Base-by-base conservation (phyloP, 768 basidiomycete species). In the Mrakia frigida region DNA sequence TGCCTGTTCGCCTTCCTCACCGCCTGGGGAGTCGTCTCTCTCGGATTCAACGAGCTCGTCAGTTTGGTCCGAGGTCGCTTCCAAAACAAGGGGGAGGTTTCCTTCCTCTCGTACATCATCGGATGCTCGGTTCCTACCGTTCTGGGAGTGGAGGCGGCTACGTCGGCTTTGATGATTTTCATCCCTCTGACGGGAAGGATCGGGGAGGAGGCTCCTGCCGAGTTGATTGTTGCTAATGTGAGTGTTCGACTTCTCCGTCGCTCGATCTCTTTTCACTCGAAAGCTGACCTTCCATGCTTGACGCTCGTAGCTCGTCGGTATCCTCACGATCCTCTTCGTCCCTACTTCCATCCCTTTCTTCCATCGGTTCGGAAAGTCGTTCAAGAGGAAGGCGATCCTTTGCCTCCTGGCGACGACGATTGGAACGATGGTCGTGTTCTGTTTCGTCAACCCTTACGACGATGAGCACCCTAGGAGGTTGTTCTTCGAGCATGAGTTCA, bases 101-200 rank as follows among this genome's bases (percentile, higher is more conserved):
- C 43, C 35, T 35, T 77, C 31, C 70, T 77, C n/a, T 28, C 70
- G 21, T 63, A n/a, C 61, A 6, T 50, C 53, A 23, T 35, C 52
- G 33, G n/a, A 6, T 53, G 25, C 56, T 52, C 37, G 53, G 39
- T 74, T 13, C 77, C 77, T 18, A 53, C 70, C 56, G n/a, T 70
- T 16, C 18, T 78, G 25, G 77, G 77, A 7, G 65, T 70, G n/a
- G 65, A 74, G 37, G 46, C 67, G 13, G 21, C 59, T 33, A 28
- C 59, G 4, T 70, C 65, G 63, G 72, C 61, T 6, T 46, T 78
- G 7, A 33, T 31, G 56, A 78, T 78, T 28, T 78, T 78, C 41
- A 73, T 77, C 1, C 76, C 76, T 4, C 50, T 77, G 3, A 77
- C 76, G 39, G 76, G 76, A 31, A 63, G 76, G 33, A 77, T 77